A percentile compares a stretch with the other conserved stretches of the same genome.
Conservation (phyloP, 306 rosid species). For the Prunus mira region DNA sequence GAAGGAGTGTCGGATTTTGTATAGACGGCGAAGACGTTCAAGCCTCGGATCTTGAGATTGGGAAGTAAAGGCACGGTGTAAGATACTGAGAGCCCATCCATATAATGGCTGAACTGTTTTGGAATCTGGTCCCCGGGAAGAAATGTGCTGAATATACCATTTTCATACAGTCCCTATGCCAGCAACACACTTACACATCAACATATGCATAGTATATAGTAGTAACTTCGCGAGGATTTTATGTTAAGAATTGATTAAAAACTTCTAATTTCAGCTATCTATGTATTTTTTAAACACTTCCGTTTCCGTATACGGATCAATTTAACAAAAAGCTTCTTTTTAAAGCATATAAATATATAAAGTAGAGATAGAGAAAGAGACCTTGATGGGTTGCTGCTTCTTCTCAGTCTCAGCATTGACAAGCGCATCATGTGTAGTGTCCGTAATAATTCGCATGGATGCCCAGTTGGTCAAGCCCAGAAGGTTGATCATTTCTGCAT, state of each 20-base stretch:
- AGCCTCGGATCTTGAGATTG: background rate
- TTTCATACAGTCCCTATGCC: background rate
- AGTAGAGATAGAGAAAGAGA: background rate
- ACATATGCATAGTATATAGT: too few relatives aligned
- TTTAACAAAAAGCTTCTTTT: too few relatives aligned
- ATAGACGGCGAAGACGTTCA: background rate
- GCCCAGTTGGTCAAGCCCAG: background rate
- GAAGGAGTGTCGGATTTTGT: background rate
- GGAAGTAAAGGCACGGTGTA: background rate
- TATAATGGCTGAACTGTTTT: background rate
- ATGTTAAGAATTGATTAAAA: too few relatives aligned
- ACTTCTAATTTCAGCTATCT: too few relatives aligned
- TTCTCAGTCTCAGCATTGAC: background rate
- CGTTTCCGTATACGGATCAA: too few relatives aligned
- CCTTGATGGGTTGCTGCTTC: background rate
- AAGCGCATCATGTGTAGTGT: background rate
- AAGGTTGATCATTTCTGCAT: background rate
- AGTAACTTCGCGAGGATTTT: too few relatives aligned
- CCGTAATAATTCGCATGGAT: background rate
- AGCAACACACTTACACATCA: too few relatives aligned
- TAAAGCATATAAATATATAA: too few relatives aligned
- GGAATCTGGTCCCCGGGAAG: background rate
- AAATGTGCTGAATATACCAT: background rate
- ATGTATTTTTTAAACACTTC: too few relatives aligned
- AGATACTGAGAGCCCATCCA: background rate